Evolutionary conservation across 805 yeast species (phyloP).

Genomic region (Candida palmyrensis): DNA sequence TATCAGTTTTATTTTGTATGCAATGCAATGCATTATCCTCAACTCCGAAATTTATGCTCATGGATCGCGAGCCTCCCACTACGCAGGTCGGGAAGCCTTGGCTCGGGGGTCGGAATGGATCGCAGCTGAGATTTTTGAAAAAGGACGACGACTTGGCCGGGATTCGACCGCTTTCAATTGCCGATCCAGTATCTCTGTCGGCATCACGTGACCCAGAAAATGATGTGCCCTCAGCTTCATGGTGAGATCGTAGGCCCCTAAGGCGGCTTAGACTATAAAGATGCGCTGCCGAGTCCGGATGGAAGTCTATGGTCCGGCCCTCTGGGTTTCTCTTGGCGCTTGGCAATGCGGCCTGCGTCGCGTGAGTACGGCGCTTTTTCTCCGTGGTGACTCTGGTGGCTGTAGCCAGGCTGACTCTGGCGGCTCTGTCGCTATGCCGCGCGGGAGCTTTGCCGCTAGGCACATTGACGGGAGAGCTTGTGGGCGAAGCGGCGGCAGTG

Average conservation of each 20-base stretch:
- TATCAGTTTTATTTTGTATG: too few species aligned
- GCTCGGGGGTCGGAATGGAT: not conserved
- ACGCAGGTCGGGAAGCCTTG: not conserved
- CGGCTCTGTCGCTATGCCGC: too few species aligned
- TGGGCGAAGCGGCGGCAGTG: too few species aligned
- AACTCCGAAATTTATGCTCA: not conserved
- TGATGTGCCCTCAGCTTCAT: too few species aligned
- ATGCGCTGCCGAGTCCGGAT: slow-evolving; percentile 1
- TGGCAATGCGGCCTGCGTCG: not conserved
- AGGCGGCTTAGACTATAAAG: too few species aligned
- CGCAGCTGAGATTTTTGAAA: slow-evolving; percentile 5
- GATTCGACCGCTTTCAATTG: slow-evolving; percentile 3
- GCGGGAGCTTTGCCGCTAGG: too few species aligned
- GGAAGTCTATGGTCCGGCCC: not conserved
- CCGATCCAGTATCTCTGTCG: slow-evolving; percentile 1
- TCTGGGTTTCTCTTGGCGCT: not conserved
- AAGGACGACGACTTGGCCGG: slow-evolving; percentile 5
- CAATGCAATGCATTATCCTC: not conserved
- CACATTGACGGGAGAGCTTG: too few species aligned
- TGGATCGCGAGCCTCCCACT: slow-evolving; percentile 1
- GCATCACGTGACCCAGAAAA: too few species aligned
- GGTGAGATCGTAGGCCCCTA: too few species aligned
- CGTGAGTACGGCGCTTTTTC: too few species aligned
- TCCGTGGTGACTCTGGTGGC: too few species aligned
- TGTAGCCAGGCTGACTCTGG: too few species aligned